phyloP scores from a whole-genome alignment of 2,329 filamentous ascomycete genomes.

The Metarhizium sp. region DNA sequence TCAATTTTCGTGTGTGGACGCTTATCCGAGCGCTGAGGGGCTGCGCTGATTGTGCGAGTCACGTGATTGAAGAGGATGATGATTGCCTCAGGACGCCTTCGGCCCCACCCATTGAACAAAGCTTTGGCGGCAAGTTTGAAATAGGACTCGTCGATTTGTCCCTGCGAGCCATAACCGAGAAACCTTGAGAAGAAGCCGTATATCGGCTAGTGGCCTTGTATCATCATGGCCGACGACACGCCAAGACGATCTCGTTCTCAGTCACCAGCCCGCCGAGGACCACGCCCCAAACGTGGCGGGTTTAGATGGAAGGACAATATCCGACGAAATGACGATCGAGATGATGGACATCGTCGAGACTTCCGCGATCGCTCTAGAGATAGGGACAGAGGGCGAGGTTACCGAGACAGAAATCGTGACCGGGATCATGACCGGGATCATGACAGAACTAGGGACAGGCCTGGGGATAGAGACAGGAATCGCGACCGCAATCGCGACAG shows the following conservation, averaged over 20 bases:
- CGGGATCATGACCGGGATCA: conserved; percentile 19
- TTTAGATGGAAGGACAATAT: conserved; percentile 52
- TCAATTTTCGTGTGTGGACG: conserved; percentile 38
- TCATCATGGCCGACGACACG: conserved; percentile 15
- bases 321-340: conserved; percentile 31
- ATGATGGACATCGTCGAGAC: conserved; percentile 31
- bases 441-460: conserved; percentile 14
- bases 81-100: not conserved
- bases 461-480: conserved; percentile 21
- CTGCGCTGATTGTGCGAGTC: conserved; percentile 19
- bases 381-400: conserved; percentile 15
- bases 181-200: not conserved
- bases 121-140: not conserved
- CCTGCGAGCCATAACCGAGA: not conserved
- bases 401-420: conserved; percentile 18
- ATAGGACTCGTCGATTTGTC: not conserved
- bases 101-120: not conserved
- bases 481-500: conserved; percentile 16
- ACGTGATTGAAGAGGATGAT: conserved; percentile 18
- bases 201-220: not conserved
- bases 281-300: conserved; percentile 27
- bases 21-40: conserved; percentile 32
- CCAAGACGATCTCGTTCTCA: conserved; percentile 16
- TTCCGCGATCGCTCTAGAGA: conserved; percentile 33
- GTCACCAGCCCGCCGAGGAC: conserved; percentile 15